Evolutionary conservation across 75 land plant species (phyloP).

Genomic region (Selaginella moellendorffii): DNA sequence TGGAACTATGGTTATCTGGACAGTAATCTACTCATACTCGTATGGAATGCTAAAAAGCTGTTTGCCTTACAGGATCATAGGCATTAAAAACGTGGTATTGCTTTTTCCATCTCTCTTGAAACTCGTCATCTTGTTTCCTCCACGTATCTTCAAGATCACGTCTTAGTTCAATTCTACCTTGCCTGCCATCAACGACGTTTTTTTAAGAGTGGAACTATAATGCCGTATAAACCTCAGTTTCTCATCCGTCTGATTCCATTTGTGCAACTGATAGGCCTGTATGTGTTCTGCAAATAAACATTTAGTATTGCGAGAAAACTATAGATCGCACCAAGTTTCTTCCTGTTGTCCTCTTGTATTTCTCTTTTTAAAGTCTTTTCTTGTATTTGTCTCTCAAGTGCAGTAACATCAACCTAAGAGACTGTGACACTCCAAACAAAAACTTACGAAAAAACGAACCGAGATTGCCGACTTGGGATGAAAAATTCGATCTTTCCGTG

Average conservation of each 20-base stretch:
- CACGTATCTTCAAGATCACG: not conserved
- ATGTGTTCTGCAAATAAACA: not conserved
- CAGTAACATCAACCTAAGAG: not conserved
- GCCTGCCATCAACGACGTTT: no score
- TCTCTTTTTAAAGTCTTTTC: not conserved
- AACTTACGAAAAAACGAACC: no score
- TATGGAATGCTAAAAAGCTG: not conserved
- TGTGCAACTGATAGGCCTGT: not conserved
- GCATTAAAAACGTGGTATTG: not conserved
- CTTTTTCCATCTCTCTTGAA: not conserved
- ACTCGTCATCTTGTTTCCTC: not conserved
- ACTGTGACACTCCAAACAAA: no score
- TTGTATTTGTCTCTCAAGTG: not conserved
- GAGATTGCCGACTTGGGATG: no score
- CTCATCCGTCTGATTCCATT: not conserved
- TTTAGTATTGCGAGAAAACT: not conserved
- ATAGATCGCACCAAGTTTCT: not conserved
- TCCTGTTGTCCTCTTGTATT: not conserved
- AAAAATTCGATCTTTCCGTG: no score
- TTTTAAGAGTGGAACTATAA: not conserved
- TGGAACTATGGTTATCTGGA: not conserved
- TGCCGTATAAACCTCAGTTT: not conserved
- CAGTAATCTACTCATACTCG: not conserved
- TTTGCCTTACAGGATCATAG: not conserved
- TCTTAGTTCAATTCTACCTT: not conserved